A percentile compares a stretch with the other conserved stretches of the same genome.
Conservation (phyloP, 371 early-diverging fungal species). For the Lichtheimia ramosa region DNA sequence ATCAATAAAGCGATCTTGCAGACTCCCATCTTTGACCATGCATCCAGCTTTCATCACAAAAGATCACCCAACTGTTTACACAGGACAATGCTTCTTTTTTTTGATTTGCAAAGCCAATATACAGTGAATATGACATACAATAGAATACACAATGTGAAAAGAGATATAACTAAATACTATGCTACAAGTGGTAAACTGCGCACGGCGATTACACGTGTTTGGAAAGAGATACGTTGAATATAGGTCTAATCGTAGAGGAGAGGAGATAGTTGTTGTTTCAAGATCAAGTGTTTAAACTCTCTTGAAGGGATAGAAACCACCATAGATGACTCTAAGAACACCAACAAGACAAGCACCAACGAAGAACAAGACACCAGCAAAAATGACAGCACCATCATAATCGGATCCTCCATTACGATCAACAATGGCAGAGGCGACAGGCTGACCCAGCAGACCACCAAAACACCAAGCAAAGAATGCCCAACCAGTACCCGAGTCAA, state of each 20-base stretch:
- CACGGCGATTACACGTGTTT: no score
- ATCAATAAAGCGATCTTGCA: no score
- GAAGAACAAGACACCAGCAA: constrained; percentile 23
- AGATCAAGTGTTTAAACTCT: constrained; percentile 3
- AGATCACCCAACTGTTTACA: no score
- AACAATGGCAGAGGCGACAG: constrained; percentile 49
- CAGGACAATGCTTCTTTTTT: no score
- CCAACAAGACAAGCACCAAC: constrained; percentile 27
- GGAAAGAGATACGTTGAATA: no score
- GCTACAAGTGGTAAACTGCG: no score
- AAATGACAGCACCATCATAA: constrained; percentile 23
- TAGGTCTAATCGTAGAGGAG: neutral
- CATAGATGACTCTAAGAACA: constrained; percentile 24
- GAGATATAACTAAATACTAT: no score
- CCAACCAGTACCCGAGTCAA: constrained; percentile 55
- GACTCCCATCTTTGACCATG: no score
- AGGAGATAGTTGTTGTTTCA: neutral
- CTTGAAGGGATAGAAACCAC: constrained; percentile 20
- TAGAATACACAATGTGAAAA: no score
- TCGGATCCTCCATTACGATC: constrained; percentile 12
- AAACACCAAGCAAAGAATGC: constrained; percentile 47
- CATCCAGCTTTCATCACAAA: no score
- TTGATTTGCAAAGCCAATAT: no score
- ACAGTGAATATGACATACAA: no score
- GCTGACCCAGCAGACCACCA: constrained; percentile 55